Base-by-base conservation (phyloP, 2,329 filamentous ascomycete species). In the Colletotrichum abscissum region DNA sequence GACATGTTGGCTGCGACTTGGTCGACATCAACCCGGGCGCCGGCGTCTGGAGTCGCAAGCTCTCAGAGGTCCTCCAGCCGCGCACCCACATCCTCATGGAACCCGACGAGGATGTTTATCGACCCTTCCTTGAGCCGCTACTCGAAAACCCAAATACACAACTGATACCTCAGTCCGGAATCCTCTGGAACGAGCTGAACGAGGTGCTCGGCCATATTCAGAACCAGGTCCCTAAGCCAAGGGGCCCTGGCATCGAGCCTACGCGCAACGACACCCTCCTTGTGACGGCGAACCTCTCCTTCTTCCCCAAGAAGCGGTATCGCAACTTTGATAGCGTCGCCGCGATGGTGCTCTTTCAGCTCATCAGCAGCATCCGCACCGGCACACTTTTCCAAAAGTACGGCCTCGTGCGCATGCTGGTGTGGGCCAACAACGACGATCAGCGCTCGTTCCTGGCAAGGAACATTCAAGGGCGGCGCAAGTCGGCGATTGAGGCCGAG, bases 11-110 rank as follows among this genome's bases (percentile, higher is more conserved):
- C 67, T 95, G 95, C 82, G 95, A 97, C 78, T 88, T 98, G 57
- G 86, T 99, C 77, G 96, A 98, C 79, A 85, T 98, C 69, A 94
- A 95, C 80, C 96, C 96, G 0, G 95, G 95, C 16, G 85, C 85
- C 1, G 94, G 95, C 9, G 67, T 97, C 2, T 97, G 93, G 90
- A 97, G 95, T 42, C 86, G 86, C 33, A 94, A 92, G 78, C 85
- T 98, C 1, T 91, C 98, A 79, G 87, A 94, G 0, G 84, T 89
- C 58, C 86, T 99, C 8, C 84, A 94, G 78, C 96, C 96, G 5
- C 91, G 95, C 70, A 92, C 90, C 5, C 97, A 99, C 84, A 84
- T 98, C 57, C 86, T 99, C 55, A 87, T 98, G 82, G 95, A 98
- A 78, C 91, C 92, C 3, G 89, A 94, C 42, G 81, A 83, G 2